Evolutionary conservation across 1,284 basidiomycete species (phyloP).

Genomic region (Ceratorhiza oryzae-sativae): DNA sequence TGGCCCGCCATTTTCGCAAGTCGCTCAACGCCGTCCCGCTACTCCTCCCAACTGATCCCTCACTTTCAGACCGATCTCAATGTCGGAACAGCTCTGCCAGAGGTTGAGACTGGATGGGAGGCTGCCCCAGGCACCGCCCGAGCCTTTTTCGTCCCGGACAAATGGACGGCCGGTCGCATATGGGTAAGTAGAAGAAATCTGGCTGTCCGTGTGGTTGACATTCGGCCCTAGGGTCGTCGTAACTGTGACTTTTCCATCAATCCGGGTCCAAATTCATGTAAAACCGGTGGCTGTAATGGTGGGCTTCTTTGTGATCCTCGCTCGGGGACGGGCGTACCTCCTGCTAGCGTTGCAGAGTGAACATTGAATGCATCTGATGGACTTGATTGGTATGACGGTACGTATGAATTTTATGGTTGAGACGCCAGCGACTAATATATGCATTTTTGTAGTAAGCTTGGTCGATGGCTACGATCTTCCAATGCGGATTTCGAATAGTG

Average conservation of each 20-base stretch:
- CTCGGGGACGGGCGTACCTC: slow-evolving; percentile 67
- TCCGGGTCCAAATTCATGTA: slow-evolving; percentile 56
- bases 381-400: slow-evolving; percentile 42
- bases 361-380: slow-evolving; percentile 20
- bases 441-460: slow-evolving; percentile 21
- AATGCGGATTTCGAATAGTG: slow-evolving; percentile 28
- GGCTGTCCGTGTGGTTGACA: neutral
- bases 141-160: slow-evolving; percentile 36
- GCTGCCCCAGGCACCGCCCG: slow-evolving; percentile 16
- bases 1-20: slow-evolving; percentile 2
- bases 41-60: neutral
- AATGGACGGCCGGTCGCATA: slow-evolving; percentile 42
- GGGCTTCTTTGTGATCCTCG: slow-evolving; percentile 60
- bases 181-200: slow-evolving; percentile 33
- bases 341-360: slow-evolving; percentile 51
- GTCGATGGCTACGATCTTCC: slow-evolving; percentile 42
- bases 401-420: neutral
- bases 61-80: slow-evolving; percentile 18
- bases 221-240: slow-evolving; percentile 47
- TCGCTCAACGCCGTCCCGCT: neutral
- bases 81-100: slow-evolving; percentile 9
- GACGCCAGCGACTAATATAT: neutral
- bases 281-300: slow-evolving; percentile 57
- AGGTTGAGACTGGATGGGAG: slow-evolving; percentile 27
- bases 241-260: slow-evolving; percentile 47